Conservation (phyloP, 805 yeast genomes). For the Wickerhamiella occidentalis region DNA sequence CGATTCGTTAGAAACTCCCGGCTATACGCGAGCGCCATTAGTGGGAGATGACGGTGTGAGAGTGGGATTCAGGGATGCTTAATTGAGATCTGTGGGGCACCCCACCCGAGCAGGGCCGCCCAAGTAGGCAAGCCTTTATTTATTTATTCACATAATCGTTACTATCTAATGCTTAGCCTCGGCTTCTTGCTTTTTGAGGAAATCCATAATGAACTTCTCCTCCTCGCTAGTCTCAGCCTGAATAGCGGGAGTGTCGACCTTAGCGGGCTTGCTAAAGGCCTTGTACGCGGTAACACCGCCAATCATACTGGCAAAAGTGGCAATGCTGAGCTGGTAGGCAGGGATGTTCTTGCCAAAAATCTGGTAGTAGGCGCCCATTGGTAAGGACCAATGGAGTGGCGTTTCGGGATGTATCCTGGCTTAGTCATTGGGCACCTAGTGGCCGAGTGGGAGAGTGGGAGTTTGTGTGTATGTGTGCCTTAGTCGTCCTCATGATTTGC, state of each 20-base stretch:
- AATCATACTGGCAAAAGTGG: constrained; percentile 61
- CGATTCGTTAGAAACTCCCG: constrained; percentile 25
- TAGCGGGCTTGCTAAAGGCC: constrained; percentile 49
- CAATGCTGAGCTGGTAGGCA: constrained; percentile 77
- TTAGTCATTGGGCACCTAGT: not conserved
- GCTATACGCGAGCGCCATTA: constrained; percentile 25
- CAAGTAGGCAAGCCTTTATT: too few relatives aligned
- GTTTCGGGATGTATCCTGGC: not conserved
- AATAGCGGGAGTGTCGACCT: constrained; percentile 53
- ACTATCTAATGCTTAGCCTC: constrained; percentile 14
- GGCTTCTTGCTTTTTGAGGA: constrained; percentile 40
- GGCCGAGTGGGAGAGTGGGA: too few relatives aligned
- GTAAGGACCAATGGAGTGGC: constrained; percentile 13
- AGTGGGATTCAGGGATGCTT: too few relatives aligned
- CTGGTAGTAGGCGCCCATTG: constrained; percentile 75
- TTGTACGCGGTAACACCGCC: constrained; percentile 51
- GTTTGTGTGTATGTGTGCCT: too few relatives aligned
- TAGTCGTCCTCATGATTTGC: too few relatives aligned
- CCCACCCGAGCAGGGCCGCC: too few relatives aligned
- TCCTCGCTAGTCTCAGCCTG: constrained; percentile 77
- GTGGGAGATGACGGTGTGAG: too few relatives aligned
- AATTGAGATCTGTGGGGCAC: too few relatives aligned
- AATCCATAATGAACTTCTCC: constrained; percentile 68
- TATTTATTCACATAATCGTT: not conserved
- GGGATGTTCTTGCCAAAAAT: constrained; percentile 76